Conservation (phyloP, 805 yeast species). For the Cyberlindnera japonica region DNA sequence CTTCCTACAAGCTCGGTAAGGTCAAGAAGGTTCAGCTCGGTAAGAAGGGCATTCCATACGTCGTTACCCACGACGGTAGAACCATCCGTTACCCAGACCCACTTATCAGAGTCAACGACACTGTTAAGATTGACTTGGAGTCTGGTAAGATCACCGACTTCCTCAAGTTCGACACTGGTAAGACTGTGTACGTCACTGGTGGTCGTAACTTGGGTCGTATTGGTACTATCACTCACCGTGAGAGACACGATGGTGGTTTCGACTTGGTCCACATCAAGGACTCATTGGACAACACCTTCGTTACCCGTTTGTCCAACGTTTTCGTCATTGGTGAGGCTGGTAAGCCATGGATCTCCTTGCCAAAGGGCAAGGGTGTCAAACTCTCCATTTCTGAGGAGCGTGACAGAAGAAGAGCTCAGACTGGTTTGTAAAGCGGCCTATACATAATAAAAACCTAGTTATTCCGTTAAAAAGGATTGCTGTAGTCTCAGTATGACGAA, state of each 20-base stretch:
- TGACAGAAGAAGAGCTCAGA: slow-evolving; percentile 93
- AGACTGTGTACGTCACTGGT: slow-evolving; percentile 90
- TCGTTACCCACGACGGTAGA: slow-evolving; percentile 99
- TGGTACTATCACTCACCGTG: slow-evolving; percentile 94
- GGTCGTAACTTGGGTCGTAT: slow-evolving; percentile 99
- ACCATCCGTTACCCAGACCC: slow-evolving; percentile 99
- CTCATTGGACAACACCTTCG: slow-evolving; percentile 89
- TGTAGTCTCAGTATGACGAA: no score
- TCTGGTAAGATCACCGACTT: slow-evolving; percentile 89
- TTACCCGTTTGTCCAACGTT: slow-evolving; percentile 90
- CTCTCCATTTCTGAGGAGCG: slow-evolving; percentile 95
- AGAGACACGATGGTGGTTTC: slow-evolving; percentile 97
- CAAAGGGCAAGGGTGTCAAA: slow-evolving; percentile 99
- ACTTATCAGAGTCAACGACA: slow-evolving; percentile 92
- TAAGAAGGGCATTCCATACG: slow-evolving; percentile 97
- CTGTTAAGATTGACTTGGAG: slow-evolving; percentile 94
- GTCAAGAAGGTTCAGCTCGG: slow-evolving; percentile 98
- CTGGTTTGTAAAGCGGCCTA: slow-evolving; percentile 21
- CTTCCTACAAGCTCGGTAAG: slow-evolving; percentile 95
- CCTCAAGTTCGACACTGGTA: slow-evolving; percentile 91
- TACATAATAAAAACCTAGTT: slow-evolving; percentile 10
- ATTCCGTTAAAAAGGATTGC: slow-evolving; percentile 13
- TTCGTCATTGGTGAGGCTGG: slow-evolving; percentile 94
- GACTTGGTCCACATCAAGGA: slow-evolving; percentile 97
- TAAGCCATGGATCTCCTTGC: slow-evolving; percentile 91